Evolutionary conservation across 2,329 filamentous ascomycete genomes (phyloP).

Genomic region (Fusarium robinianum): DNA sequence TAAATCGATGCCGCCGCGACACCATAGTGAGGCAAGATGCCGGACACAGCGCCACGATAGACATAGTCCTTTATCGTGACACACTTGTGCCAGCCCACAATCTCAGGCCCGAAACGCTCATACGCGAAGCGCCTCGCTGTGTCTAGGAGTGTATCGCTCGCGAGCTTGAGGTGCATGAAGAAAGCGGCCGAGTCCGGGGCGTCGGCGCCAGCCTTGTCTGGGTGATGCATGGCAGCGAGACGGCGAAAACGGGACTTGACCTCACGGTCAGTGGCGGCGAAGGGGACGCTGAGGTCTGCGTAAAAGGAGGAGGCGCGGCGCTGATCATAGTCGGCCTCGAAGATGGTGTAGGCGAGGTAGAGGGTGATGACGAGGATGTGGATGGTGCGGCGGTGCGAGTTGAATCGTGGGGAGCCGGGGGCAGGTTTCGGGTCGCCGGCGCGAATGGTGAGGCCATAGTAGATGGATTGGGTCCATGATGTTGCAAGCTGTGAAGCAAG

Average conservation of each 20-base stretch:
- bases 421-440: slow-evolving; percentile 82
- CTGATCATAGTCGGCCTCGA: slow-evolving; percentile 85
- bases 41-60: slow-evolving; percentile 63
- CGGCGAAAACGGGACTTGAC: slow-evolving; percentile 86
- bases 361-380: slow-evolving; percentile 79
- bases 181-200: slow-evolving; percentile 45
- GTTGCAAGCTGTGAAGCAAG: slow-evolving; percentile 67
- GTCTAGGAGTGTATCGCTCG: slow-evolving; percentile 80
- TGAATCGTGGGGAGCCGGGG: slow-evolving; percentile 69
- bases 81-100: slow-evolving; percentile 68
- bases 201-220: slow-evolving; percentile 71
- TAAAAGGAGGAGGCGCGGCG: slow-evolving; percentile 77
- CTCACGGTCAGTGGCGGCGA: slow-evolving; percentile 70
- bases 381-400: slow-evolving; percentile 78
- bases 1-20: slow-evolving; percentile 62
- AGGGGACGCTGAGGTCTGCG: slow-evolving; percentile 70
- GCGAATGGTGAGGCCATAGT: slow-evolving; percentile 87
- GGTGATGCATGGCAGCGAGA: slow-evolving; percentile 73
- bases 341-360: slow-evolving; percentile 91
- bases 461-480: slow-evolving; percentile 75
- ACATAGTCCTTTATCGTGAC: slow-evolving; percentile 75
- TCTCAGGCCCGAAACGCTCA: slow-evolving; percentile 80
- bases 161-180: slow-evolving; percentile 83
- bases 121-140: slow-evolving; percentile 82
- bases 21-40: slow-evolving; percentile 64